Evolutionary conservation across 2,329 filamentous ascomycete species (phyloP).

Genomic region (Fusarium gaditjirri): DNA sequence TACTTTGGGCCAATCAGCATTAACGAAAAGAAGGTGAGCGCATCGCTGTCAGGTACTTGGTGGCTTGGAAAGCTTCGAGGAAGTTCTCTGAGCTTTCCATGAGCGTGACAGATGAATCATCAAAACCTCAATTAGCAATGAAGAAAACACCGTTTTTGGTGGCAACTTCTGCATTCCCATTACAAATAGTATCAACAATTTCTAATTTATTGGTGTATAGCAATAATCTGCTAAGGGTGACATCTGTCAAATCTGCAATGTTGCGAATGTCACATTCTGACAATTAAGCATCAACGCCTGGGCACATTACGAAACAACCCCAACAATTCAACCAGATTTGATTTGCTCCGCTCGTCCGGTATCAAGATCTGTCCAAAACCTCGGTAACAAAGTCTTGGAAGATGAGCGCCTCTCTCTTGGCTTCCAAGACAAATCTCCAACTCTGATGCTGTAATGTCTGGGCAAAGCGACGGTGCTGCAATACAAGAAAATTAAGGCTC

Average conservation of each 20-base stretch:
- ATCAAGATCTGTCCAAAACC: conserved; percentile 6
- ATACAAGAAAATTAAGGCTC: not conserved
- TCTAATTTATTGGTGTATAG: no score
- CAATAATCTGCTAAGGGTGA: not conserved
- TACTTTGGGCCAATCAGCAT: not conserved
- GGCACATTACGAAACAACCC: not conserved
- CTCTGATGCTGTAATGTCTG: not conserved
- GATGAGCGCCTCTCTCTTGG: not conserved
- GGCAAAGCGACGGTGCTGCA: not conserved
- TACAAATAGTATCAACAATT: not conserved
- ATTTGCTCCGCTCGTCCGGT: not conserved
- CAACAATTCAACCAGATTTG: not conserved
- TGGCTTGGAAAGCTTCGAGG: not conserved
- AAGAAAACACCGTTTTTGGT: not conserved
- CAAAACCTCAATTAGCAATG: not conserved
- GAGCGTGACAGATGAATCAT: not conserved
- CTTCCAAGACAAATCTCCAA: not conserved
- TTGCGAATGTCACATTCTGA: not conserved
- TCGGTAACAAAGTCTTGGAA: conserved; percentile 2
- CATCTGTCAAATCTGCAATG: not conserved
- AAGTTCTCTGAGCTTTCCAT: not conserved
- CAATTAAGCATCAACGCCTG: not conserved
- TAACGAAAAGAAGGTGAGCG: not conserved
- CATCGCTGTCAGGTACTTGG: not conserved
- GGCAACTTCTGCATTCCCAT: not conserved